These are phyloP conservation scores for Brettanomyces naardenensis DNA, from an alignment of 805 yeast species.

Conservation along the genomic window DNA sequence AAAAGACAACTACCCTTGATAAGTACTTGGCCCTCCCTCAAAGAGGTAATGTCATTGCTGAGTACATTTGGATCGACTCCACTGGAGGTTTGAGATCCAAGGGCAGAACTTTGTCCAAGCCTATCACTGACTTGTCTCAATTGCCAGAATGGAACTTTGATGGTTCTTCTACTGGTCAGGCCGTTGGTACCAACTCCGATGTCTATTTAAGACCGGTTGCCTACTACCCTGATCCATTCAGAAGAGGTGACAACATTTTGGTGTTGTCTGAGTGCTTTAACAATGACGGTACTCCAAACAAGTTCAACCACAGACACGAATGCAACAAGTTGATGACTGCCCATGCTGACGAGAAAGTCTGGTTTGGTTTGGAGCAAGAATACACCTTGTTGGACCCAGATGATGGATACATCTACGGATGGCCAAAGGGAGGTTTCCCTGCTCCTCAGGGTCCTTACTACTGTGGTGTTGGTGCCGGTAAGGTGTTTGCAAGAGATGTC, in stretches of 20 bases:
- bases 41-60: constrained; percentile 83
- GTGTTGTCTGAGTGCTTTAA: constrained; percentile 96
- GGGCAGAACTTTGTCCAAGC: constrained; percentile 75
- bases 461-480: constrained; percentile 99
- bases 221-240: constrained; percentile 92
- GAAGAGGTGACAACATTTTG: constrained; percentile 94
- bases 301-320: constrained; percentile 96
- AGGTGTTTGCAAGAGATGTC: constrained; percentile 95
- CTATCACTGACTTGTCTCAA: constrained; percentile 68
- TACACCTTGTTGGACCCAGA: constrained; percentile 88
- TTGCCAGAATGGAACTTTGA: constrained; percentile 99
- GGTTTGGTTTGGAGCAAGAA: constrained; percentile 99
- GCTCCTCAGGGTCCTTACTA: constrained; percentile 99
- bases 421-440: constrained; percentile 99
- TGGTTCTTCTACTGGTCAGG: constrained; percentile 98
- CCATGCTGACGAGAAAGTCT: constrained; percentile 72
- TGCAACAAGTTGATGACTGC: constrained; percentile 93
- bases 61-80: constrained; percentile 97
- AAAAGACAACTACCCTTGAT: constrained; percentile 72
- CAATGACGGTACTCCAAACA: constrained; percentile 98
- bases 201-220: constrained; percentile 94
- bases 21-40: constrained; percentile 83
- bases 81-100: constrained; percentile 87
- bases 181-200: constrained; percentile 97
- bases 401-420: constrained; percentile 83